Evolutionary conservation across 352 stramenopile genomes (phyloP).

Genomic region (Globisporangium takayamanum): DNA sequence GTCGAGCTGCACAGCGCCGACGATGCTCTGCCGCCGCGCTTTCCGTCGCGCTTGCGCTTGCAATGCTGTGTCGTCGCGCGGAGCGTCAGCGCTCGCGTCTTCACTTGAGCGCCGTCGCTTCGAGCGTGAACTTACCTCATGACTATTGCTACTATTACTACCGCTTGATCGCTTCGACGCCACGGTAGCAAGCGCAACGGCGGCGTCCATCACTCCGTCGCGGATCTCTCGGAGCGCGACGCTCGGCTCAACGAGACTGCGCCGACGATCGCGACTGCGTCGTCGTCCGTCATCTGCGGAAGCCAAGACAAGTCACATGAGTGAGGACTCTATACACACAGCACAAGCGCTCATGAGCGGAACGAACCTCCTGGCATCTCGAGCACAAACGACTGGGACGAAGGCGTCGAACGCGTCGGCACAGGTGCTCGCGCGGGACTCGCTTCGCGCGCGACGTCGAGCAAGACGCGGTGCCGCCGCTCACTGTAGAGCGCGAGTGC

Average conservation of each 20-base stretch:
- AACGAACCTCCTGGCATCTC: not conserved
- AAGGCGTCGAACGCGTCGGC: not conserved
- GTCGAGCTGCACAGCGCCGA: slow-evolving; percentile 17
- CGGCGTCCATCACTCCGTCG: no score
- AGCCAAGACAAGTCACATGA: no score
- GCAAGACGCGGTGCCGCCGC: not conserved
- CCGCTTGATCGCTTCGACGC: no score
- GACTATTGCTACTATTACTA: no score
- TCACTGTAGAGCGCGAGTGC: slow-evolving; percentile 8
- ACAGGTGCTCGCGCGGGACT: not conserved
- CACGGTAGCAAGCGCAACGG: no score
- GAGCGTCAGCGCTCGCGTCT: no score
- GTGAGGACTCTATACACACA: not conserved
- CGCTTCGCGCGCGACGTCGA: not conserved
- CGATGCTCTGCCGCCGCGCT: slow-evolving; percentile 35
- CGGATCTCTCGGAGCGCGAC: not conserved
- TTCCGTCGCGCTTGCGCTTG: slow-evolving; percentile 7
- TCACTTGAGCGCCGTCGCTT: no score
- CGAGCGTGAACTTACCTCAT: no score
- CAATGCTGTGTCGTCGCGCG: no score
- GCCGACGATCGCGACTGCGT: slow-evolving; percentile 20
- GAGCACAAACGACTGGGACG: not conserved
- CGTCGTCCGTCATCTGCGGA: slow-evolving; percentile 11
- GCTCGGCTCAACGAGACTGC: slow-evolving; percentile 20
- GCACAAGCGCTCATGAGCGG: no score